Conservation (phyloP, 108 stramenopile species). For the Mediolabrus comicus region DNA sequence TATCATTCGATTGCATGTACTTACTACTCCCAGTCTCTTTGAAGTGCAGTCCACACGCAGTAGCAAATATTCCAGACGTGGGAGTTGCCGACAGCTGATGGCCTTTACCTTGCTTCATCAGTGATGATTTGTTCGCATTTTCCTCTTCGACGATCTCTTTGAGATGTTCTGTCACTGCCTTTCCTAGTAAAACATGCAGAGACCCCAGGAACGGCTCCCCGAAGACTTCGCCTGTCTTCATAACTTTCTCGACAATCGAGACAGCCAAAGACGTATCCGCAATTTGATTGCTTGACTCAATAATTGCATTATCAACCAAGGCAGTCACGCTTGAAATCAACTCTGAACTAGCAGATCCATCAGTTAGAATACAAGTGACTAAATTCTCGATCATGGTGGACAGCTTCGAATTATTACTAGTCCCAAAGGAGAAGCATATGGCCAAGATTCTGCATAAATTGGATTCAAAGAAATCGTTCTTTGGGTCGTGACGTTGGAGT, state of each 20-base stretch:
- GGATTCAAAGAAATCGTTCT: conserved; percentile 1
- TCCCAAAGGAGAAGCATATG: neutral
- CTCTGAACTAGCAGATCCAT: conserved; percentile 10
- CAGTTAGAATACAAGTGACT: conserved; percentile 2
- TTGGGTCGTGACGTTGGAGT: conserved; percentile 21
- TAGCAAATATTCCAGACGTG: conserved; percentile 59
- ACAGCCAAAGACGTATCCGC: conserved; percentile 32
- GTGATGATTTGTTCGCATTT: conserved; percentile 9
- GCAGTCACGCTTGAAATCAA: conserved; percentile 10
- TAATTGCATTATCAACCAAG: conserved; percentile 25
- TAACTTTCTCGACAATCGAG: conserved; percentile 59
- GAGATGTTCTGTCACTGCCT: conserved; percentile 42
- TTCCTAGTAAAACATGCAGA: conserved; percentile 45
- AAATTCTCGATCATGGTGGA: conserved; percentile 13
- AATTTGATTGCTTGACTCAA: neutral
- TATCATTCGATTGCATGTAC: conserved; percentile 2
- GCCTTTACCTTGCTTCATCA: conserved; percentile 42
- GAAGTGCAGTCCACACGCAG: conserved; percentile 41
- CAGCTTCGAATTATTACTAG: neutral
- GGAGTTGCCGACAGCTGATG: conserved; percentile 60
- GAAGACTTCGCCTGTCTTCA: conserved; percentile 22
- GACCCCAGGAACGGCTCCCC: conserved; percentile 49
- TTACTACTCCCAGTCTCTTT: conserved; percentile 9
- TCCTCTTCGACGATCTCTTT: conserved; percentile 10
- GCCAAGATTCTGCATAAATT: conserved; percentile 5